Evolutionary conservation across 495 filamentous ascomycete genomes (phyloP).

Genomic region (Hapsidospora chrysogenum): DNA sequence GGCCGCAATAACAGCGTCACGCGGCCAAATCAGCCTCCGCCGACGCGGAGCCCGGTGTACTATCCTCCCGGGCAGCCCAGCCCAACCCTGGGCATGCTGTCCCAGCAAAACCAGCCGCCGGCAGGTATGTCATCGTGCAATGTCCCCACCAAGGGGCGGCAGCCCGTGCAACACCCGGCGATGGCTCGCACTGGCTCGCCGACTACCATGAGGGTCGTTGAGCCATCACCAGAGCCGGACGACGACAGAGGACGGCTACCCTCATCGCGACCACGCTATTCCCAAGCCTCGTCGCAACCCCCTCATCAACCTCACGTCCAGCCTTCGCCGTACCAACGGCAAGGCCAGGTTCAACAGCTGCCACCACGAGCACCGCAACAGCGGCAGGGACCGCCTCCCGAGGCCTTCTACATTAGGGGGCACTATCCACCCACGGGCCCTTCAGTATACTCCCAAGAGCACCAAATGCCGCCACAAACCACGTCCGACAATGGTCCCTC

Average conservation of each 20-base stretch:
- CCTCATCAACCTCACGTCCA: slow-evolving; percentile 1
- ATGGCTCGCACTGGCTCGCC: slow-evolving; percentile 13
- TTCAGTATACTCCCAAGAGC: too few species aligned
- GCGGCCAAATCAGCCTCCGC: not conserved
- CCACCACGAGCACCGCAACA: too few species aligned
- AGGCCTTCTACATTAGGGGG: too few species aligned
- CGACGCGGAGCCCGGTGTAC: slow-evolving; percentile 1
- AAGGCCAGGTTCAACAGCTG: not conserved
- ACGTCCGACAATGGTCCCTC: too few species aligned
- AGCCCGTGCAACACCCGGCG: slow-evolving; percentile 5
- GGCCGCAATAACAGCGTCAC: slow-evolving; percentile 2
- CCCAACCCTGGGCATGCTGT: slow-evolving; percentile 9
- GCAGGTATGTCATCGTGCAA: not conserved
- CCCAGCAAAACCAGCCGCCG: not conserved
- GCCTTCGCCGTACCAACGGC: slow-evolving; percentile 3
- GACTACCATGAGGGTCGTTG: slow-evolving; percentile 5
- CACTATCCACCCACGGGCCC: too few species aligned
- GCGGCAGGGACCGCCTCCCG: too few species aligned
- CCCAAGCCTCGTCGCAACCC: not conserved
- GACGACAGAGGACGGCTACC: not conserved
- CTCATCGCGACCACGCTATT: not conserved
- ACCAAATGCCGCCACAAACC: too few species aligned
- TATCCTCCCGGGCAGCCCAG: slow-evolving; percentile 12
- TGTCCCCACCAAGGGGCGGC: not conserved
- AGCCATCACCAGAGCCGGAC: not conserved